A percentile compares a stretch with the other conserved stretches of the same genome.
Conservation (phyloP, 331 rosid genomes). For the Pyrus hybrid region DNA sequence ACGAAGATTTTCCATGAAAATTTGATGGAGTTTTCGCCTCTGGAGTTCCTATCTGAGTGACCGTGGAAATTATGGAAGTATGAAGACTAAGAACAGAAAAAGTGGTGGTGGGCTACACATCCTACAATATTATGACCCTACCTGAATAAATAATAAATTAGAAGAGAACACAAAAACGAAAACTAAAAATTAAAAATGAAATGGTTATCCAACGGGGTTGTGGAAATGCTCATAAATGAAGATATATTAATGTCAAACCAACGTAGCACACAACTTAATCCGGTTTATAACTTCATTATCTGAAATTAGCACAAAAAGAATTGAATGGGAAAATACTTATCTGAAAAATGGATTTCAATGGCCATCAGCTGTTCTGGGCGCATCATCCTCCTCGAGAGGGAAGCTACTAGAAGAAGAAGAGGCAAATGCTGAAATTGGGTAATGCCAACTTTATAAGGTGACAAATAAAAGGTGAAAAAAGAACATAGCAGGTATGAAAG, state of each 20-base stretch:
- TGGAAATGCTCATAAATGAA: not conserved
- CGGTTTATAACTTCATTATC: not conserved
- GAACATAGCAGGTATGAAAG: no score
- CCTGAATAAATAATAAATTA: not conserved
- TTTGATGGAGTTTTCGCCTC: not conserved
- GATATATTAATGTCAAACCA: not conserved
- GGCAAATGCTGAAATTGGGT: not conserved
- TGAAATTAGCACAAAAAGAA: not conserved
- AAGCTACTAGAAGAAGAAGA: not conserved
- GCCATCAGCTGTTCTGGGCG: not conserved
- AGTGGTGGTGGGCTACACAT: not conserved
- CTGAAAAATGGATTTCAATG: not conserved
- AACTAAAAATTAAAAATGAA: no score
- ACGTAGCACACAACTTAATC: not conserved
- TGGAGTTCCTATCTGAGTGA: not conserved
- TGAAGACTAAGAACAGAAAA: not conserved
- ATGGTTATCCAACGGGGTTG: no score
- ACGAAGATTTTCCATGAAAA: not conserved
- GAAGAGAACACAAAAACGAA: not conserved
- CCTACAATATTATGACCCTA: not conserved
- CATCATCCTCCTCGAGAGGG: not conserved
- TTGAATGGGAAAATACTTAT: not conserved
- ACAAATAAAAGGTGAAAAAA: no score
- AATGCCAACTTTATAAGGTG: not conserved
- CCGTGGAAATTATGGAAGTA: not conserved